These are phyloP conservation scores for Croton setiger DNA, from an alignment of 441 rosid genomes.

Conservation along the genomic window DNA sequence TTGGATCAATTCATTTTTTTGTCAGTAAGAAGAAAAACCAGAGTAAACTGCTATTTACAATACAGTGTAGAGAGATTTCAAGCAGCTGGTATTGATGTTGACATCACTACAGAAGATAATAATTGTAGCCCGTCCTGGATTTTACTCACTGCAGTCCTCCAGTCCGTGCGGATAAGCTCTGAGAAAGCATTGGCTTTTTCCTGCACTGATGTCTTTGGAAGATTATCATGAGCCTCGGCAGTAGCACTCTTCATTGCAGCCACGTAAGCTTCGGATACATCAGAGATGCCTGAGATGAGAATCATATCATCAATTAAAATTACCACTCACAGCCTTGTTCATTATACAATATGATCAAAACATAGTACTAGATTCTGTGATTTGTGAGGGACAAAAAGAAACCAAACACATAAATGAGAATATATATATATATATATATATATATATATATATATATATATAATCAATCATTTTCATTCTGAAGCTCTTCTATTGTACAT, in stretches of 20 bases:
- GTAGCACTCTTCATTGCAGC: constrained; percentile 59
- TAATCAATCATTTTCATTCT: neutral
- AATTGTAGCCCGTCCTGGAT: constrained; percentile 83
- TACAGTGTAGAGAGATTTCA: constrained; percentile 26
- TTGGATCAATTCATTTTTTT: constrained; percentile 16
- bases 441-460: too few species aligned
- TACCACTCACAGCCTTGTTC: too few species aligned
- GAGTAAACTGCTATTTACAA: constrained; percentile 37
- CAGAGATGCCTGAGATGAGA: constrained; percentile 66
- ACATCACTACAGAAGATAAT: constrained; percentile 63
- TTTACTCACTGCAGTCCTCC: constrained; percentile 56
- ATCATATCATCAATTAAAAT: constrained; percentile 1
- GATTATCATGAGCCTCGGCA: constrained; percentile 50
- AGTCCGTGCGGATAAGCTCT: constrained; percentile 56
- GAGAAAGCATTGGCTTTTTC: constrained; percentile 70
- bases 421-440: neutral
- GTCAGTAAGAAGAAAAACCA: constrained; percentile 8
- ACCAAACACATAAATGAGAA: neutral
- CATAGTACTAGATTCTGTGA: neutral
- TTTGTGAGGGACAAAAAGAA: neutral
- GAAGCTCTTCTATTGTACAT: neutral
- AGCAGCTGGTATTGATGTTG: constrained; percentile 71
- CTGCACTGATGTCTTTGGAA: constrained; percentile 47
- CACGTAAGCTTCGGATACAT: constrained; percentile 76
- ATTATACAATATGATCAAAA: neutral